Evolutionary conservation across 345 rosid genomes (phyloP).

Genomic region (Lagerstroemia speciosa): DNA sequence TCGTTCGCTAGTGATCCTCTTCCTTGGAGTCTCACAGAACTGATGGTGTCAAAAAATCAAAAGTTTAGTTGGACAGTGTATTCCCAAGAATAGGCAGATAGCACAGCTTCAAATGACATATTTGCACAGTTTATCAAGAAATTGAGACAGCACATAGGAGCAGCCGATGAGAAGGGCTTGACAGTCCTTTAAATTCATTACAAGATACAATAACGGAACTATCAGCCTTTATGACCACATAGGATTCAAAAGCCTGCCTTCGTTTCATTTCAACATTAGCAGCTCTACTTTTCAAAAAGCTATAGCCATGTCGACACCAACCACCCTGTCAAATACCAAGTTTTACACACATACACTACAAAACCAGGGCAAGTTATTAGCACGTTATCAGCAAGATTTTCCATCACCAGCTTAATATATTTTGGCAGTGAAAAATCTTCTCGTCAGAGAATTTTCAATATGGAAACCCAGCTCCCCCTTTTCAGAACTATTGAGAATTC

Average conservation of each 20-base stretch:
- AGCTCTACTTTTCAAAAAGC: not conserved
- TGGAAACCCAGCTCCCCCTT: not conserved
- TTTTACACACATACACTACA: not conserved
- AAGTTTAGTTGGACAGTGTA: not conserved
- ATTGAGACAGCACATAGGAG: no score
- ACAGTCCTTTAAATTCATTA: no score
- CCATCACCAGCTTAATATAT: not conserved
- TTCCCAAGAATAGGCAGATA: not conserved
- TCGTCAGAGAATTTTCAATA: not conserved
- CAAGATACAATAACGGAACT: no score
- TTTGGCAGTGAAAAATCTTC: not conserved
- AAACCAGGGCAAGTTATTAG: not conserved
- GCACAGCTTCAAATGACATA: not conserved
- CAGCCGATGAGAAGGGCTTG: no score
- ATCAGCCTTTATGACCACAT: not conserved
- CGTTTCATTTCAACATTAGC: not conserved
- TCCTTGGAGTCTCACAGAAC: constrained; percentile 57
- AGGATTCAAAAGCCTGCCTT: not conserved
- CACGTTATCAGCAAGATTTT: not conserved
- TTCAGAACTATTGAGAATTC: not conserved
- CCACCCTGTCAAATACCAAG: no score
- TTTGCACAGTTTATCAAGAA: not conserved
- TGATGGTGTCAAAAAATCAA: no score
- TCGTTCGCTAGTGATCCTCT: constrained; percentile 55
- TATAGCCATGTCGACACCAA: no score